Percentiles rank a stretch among this genome's conserved stretches.
These are phyloP conservation scores for Mrakiaceae sp. DNA, from an alignment of 1,284 basidiomycete species.

Conservation along the genomic window DNA sequence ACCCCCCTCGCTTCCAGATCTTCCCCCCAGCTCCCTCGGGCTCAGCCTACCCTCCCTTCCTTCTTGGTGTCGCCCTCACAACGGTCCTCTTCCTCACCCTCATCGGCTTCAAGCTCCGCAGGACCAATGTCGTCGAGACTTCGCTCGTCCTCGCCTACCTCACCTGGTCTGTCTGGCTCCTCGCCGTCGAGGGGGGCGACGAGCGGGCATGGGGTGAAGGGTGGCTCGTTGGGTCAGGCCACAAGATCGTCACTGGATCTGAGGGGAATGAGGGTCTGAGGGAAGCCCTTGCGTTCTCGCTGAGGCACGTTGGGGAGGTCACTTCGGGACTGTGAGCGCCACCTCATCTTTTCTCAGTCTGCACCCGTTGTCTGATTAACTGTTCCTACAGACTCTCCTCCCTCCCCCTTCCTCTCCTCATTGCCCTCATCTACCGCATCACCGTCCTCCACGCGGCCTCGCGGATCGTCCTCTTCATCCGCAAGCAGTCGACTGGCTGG, in stretches of 20 bases:
- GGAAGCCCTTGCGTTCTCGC: background rate
- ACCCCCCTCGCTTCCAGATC: background rate
- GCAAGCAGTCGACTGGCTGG: constrained; percentile 42
- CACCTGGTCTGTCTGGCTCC: constrained; percentile 73
- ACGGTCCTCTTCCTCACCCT: constrained; percentile 64
- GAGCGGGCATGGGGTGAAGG: background rate
- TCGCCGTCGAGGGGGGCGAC: constrained; percentile 7
- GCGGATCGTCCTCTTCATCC: constrained; percentile 59
- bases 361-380: background rate
- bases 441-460: constrained; percentile 75
- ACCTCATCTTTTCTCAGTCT: background rate
- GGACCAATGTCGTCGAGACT: constrained; percentile 89
- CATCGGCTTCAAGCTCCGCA: constrained; percentile 74
- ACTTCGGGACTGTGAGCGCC: constrained; percentile 4
- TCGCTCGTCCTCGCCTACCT: constrained; percentile 73
- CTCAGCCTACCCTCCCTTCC: constrained; percentile 28
- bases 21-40: constrained; percentile 23
- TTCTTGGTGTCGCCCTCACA: constrained; percentile 33
- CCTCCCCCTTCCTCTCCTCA: constrained; percentile 31
- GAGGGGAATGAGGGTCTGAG: background rate
- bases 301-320: background rate
- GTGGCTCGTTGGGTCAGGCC: background rate
- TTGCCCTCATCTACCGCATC: constrained; percentile 71
- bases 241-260: background rate
- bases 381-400: background rate